These are phyloP conservation scores for Periconia sp. DNA, from an alignment of 2,329 filamentous ascomycete genomes.

Conservation along the genomic window DNA sequence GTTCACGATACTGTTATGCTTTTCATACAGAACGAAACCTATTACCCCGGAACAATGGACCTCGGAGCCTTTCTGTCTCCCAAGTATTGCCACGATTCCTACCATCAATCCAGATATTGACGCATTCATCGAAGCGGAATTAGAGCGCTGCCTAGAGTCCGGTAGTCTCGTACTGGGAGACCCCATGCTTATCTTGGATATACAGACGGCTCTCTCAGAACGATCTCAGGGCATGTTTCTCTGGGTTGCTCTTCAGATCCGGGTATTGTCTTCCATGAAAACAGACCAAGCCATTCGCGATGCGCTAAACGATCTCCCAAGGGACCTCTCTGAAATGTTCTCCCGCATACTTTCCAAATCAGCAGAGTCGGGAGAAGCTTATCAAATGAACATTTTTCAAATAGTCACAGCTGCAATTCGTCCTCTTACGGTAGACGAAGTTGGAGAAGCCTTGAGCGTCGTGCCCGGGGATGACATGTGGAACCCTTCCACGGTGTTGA, in stretches of 20 bases:
- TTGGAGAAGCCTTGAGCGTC: constrained; percentile 50
- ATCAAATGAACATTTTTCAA: constrained; percentile 37
- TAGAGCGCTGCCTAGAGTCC: constrained; percentile 25
- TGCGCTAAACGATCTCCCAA: constrained; percentile 22
- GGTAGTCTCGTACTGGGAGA: constrained; percentile 25
- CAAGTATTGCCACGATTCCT: too few relatives aligned
- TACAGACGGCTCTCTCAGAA: constrained; percentile 25
- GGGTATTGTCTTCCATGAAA: constrained; percentile 35
- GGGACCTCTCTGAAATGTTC: constrained; percentile 21
- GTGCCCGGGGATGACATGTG: constrained; percentile 32
- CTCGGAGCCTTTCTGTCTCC: too few relatives aligned
- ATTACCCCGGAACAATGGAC: too few relatives aligned
- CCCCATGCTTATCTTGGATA: constrained; percentile 28
- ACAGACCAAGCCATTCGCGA: constrained; percentile 46
- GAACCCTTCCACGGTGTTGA: constrained; percentile 19
- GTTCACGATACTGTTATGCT: too few relatives aligned
- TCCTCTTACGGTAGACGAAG: constrained; percentile 40
- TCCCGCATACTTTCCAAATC: constrained; percentile 26
- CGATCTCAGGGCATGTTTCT: constrained; percentile 33
- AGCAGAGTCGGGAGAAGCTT: constrained; percentile 13
- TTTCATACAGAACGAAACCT: too few relatives aligned
- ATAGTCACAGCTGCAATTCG: constrained; percentile 36
- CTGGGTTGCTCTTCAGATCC: constrained; percentile 29
- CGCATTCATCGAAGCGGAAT: constrained; percentile 30
- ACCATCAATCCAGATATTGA: constrained; percentile 26